Evolutionary conservation across 192 early-diverging fungal species (phyloP).

Genomic region (Linnemannia hyalina): DNA sequence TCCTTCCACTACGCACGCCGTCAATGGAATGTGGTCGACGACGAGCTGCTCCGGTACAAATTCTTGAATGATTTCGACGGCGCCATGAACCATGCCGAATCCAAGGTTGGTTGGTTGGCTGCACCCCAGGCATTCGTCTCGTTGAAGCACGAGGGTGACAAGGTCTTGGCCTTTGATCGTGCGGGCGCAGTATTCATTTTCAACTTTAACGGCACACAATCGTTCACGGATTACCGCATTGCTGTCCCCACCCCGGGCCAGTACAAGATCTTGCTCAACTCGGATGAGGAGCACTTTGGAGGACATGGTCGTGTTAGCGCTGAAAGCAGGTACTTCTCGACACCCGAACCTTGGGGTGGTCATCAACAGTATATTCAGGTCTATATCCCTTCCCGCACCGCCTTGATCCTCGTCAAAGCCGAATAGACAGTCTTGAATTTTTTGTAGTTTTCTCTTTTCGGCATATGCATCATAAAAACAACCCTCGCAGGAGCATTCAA

Average conservation of each 20-base stretch:
- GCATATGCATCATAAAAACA: neutral
- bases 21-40: conserved; percentile 93
- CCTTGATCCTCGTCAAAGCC: conserved; percentile 34
- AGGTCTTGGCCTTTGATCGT: conserved; percentile 94
- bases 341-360: conserved; percentile 78
- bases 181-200: conserved; percentile 92
- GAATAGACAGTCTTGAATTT: neutral
- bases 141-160: conserved; percentile 93
- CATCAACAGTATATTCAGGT: conserved; percentile 84
- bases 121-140: conserved; percentile 83
- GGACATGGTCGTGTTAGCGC: conserved; percentile 85
- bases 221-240: conserved; percentile 90
- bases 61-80: conserved; percentile 93
- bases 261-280: conserved; percentile 82
- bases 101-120: conserved; percentile 73
- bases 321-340: conserved; percentile 74
- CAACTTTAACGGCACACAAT: conserved; percentile 92
- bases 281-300: conserved; percentile 82
- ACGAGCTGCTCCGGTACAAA: conserved; percentile 88
- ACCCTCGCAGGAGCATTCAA: neutral
- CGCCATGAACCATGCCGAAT: conserved; percentile 85
- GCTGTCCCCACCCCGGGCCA: conserved; percentile 78
- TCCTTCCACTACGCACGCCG: conserved; percentile 94
- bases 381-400: conserved; percentile 41
- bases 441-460: neutral